Evolutionary conservation across 345 rosid genomes (phyloP).

Genomic region (Gossypium turneri): DNA sequence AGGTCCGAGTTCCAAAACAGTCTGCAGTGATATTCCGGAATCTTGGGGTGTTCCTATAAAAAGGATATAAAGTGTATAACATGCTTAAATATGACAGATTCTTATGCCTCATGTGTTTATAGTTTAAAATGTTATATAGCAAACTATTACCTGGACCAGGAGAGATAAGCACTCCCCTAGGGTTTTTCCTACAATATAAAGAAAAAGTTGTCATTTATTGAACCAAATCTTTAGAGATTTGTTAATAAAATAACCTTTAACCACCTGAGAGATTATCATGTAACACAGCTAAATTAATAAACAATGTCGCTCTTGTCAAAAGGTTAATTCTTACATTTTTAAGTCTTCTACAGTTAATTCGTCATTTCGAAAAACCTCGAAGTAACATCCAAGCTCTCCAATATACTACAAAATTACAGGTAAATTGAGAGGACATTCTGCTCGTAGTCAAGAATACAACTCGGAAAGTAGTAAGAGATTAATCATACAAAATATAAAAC

Average conservation of each 20-base stretch:
- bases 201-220: slow-evolving; percentile 7
- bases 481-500: neutral
- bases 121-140: neutral
- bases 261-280: neutral
- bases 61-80: neutral
- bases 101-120: neutral
- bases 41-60: slow-evolving; percentile 79
- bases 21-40: slow-evolving; percentile 91
- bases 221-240: neutral
- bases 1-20: slow-evolving; percentile 90
- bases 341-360: slow-evolving; percentile 85
- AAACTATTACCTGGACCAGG: slow-evolving; percentile 79
- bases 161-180: slow-evolving; percentile 90
- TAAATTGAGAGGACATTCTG: slow-evolving; percentile 3
- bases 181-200: slow-evolving; percentile 59
- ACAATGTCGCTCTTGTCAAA: neutral
- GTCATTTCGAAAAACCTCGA: slow-evolving; percentile 90
- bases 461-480: neutral
- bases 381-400: slow-evolving; percentile 84
- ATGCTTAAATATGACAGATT: neutral
- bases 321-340: slow-evolving; percentile 47
- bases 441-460: neutral
- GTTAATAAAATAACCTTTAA: neutral
- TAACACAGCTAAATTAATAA: neutral
- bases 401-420: slow-evolving; percentile 50